These are phyloP conservation scores for Smittium mucronatum DNA, from an alignment of 371 early-diverging fungal species.

Conservation along the genomic window DNA sequence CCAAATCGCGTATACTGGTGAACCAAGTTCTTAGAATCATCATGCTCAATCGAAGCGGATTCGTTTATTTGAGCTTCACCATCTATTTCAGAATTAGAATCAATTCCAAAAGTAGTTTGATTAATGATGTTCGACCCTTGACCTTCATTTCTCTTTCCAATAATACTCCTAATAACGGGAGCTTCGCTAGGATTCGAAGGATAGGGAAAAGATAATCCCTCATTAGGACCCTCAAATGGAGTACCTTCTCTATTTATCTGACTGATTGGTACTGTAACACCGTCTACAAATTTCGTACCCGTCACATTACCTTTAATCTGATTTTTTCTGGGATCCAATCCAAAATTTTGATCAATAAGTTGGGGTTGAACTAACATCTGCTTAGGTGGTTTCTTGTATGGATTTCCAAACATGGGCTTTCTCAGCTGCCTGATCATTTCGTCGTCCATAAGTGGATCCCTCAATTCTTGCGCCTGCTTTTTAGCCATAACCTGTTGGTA, in stretches of 20 bases:
- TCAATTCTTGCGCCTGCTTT: constrained; percentile 34
- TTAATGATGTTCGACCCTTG: background rate
- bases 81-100: constrained; percentile 22
- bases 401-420: constrained; percentile 56
- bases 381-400: constrained; percentile 34
- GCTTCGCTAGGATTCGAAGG: constrained; percentile 7
- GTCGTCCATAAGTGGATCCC: constrained; percentile 51
- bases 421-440: constrained; percentile 36
- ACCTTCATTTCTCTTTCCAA: constrained; percentile 4
- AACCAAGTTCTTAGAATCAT: background rate
- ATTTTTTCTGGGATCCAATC: constrained; percentile 9
- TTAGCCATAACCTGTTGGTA: constrained; percentile 40
- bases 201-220: background rate
- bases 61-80: constrained; percentile 35
- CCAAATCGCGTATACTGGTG: constrained; percentile 18
- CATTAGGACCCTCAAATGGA: background rate
- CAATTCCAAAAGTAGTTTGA: background rate
- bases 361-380: constrained; percentile 19
- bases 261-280: background rate
- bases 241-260: background rate
- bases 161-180: constrained; percentile 17
- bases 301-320: background rate
- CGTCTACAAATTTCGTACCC: background rate
- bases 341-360: constrained; percentile 21
- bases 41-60: constrained; percentile 2